These are phyloP conservation scores for Pythium folliculosum DNA, from an alignment of 352 stramenopile genomes.

Conservation along the genomic window DNA sequence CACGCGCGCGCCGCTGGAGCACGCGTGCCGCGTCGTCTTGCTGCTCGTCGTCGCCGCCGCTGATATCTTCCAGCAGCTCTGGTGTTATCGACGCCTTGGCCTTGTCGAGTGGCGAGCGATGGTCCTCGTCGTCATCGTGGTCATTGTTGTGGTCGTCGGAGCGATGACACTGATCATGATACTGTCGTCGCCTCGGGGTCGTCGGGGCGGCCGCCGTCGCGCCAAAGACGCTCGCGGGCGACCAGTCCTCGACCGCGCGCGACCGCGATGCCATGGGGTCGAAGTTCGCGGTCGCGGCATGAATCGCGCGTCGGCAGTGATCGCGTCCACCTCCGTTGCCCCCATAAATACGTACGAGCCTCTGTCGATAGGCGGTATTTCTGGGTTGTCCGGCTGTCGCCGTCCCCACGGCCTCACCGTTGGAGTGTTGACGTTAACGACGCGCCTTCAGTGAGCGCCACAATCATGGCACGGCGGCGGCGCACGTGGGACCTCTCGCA, in stretches of 20 bases:
- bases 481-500: slow-evolving; percentile 56
- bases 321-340: no score
- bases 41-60: background rate
- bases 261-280: background rate
- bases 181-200: background rate
- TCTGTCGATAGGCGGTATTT: background rate
- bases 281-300: background rate
- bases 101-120: no score
- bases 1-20: slow-evolving; percentile 1
- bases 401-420: no score
- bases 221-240: slow-evolving; percentile 46
- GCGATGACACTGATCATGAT: no score
- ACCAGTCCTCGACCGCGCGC: slow-evolving; percentile 38
- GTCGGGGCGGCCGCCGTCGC: background rate
- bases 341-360: no score
- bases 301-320: no score
- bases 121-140: background rate
- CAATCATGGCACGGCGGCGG: background rate
- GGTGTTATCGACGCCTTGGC: background rate
- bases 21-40: slow-evolving; percentile 4
- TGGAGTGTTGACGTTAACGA: no score
- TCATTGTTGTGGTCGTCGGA: background rate
- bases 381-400: background rate
- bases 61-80: background rate
- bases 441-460: no score